Evolutionary conservation across 768 basidiomycete species (phyloP), one percentile per base, ranked within the genome.

Genomic region (Serpula lacrymans): DNA sequence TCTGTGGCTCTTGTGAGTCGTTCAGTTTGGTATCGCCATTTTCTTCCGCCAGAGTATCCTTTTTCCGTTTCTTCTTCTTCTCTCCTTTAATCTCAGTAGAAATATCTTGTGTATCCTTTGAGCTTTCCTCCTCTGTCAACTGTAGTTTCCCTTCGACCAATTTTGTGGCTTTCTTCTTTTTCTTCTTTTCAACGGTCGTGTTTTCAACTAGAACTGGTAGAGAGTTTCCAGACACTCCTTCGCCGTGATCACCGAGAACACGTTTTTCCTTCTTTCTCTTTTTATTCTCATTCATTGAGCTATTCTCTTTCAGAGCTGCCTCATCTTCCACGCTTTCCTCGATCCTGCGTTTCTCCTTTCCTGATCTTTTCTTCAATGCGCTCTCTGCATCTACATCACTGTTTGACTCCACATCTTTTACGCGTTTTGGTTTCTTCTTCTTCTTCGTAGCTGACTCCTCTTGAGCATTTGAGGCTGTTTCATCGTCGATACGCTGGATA

Each of bases 401-500:
- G 6, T 37, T 37, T 33, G 27, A 34, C 23, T 27, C 34, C 32
- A 39, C 40, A 32, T 21, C 38, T 24, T 25, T 20, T 2, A 29
- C 27, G 10, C 13, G 31, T 36, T 48, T 45, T 6, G 42, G 47
- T 39, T 57, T 57, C 39, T 55, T 45, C 49, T 33, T 34, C 46
- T 53, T 30, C 45, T 51, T 40, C 49, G 45, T n/a, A n/a, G n/a
- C n/a, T n/a, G n/a, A n/a, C n/a, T n/a, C n/a, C n/a, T n/a, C n/a
- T n/a, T n/a, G n/a, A n/a, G n/a, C n/a, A n/a, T n/a, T n/a, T n/a
- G n/a, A n/a, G n/a, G n/a, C n/a, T n/a, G n/a, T n/a, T n/a, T n/a
- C n/a, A n/a, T n/a, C n/a, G n/a, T n/a, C n/a, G n/a, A n/a, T n/a
- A n/a, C n/a, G n/a, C n/a, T n/a, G n/a, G n/a, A n/a, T n/a, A n/a